Evolutionary conservation across 2,329 filamentous ascomycete genomes (phyloP).

Genomic region (Malbranchea zuffiana): DNA sequence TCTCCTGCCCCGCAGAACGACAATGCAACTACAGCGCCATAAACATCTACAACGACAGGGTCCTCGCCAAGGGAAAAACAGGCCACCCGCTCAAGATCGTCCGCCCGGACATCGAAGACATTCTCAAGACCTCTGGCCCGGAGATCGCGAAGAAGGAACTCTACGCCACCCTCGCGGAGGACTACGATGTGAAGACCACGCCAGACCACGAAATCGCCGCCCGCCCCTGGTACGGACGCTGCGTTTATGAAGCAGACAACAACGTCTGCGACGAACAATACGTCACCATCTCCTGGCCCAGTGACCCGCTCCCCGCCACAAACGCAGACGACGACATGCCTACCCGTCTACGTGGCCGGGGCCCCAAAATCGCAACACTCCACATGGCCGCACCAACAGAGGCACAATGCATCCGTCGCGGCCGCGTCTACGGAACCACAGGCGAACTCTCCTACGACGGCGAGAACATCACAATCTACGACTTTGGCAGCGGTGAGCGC

Average conservation of each 20-base stretch:
- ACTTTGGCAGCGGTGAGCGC: conserved; percentile 51
- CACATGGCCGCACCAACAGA: conserved; percentile 92
- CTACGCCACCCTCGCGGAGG: conserved; percentile 39
- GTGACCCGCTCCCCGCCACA: conserved; percentile 47
- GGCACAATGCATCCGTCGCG: conserved; percentile 75
- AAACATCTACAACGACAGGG: conserved; percentile 64
- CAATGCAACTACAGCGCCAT: conserved; percentile 78
- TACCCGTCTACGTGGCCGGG: conserved; percentile 31
- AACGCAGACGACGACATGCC: conserved; percentile 13
- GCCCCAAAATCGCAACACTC: conserved; percentile 74
- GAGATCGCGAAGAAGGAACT: conserved; percentile 44
- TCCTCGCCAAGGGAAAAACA: conserved; percentile 55
- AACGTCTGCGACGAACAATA: conserved; percentile 87
- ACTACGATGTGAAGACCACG: conserved; percentile 44
- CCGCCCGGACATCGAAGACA: conserved; percentile 83
- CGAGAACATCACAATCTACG: conserved; percentile 58
- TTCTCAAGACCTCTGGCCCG: conserved; percentile 38
- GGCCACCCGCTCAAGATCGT: conserved; percentile 82
- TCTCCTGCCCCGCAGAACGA: conserved; percentile 62
- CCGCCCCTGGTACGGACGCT: conserved; percentile 73
- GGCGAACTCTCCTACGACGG: conserved; percentile 85
- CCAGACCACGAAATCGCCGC: conserved; percentile 43
- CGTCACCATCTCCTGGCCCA: conserved; percentile 80
- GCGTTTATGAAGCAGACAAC: conserved; percentile 88
- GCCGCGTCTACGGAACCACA: conserved; percentile 71